A percentile compares a stretch with the other conserved stretches of the same genome.
Evolutionary conservation across 2,329 filamentous ascomycete species (phyloP).

Genomic region (Cyphellophora europaea): DNA sequence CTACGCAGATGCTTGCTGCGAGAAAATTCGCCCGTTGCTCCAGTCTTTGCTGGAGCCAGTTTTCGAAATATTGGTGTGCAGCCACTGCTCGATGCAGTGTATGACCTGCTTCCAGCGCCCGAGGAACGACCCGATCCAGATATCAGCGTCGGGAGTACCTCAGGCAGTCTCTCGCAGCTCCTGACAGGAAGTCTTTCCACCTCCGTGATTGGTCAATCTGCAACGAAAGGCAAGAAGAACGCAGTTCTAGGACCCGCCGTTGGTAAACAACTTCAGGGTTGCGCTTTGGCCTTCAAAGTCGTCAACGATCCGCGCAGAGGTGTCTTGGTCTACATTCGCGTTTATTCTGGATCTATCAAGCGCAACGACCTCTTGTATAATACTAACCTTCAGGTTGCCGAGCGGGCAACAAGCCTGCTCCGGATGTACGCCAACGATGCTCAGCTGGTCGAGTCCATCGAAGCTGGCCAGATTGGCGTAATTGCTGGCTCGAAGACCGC

Average conservation of each 20-base stretch:
- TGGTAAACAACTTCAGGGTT: constrained; percentile 57
- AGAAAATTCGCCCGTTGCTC: constrained; percentile 64
- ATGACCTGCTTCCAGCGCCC: constrained; percentile 79
- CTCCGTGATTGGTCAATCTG: constrained; percentile 17
- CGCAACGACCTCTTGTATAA: constrained; percentile 75
- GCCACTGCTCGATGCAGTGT: constrained; percentile 77
- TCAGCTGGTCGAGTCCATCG: constrained; percentile 70
- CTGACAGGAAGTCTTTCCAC: constrained; percentile 36
- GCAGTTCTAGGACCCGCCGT: constrained; percentile 26
- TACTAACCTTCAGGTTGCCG: constrained; percentile 69
- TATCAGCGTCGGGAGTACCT: constrained; percentile 55
- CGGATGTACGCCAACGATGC: constrained; percentile 87
- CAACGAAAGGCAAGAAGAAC: constrained; percentile 31
- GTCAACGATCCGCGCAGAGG: constrained; percentile 79
- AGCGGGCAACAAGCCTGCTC: constrained; percentile 69
- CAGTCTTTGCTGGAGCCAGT: constrained; percentile 84
- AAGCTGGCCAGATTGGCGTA: constrained; percentile 86
- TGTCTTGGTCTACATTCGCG: constrained; percentile 81
- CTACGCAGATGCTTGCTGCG: constrained; percentile 63
- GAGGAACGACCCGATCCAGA: constrained; percentile 69
- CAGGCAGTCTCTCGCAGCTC: constrained; percentile 44
- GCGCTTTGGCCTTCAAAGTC: constrained; percentile 80
- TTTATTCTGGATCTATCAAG: constrained; percentile 75
- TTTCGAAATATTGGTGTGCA: constrained; percentile 92
- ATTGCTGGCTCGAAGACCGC: constrained; percentile 82